phyloP scores from a whole-genome alignment of 192 early-diverging fungal species.

The Linderina pennispora region DNA sequence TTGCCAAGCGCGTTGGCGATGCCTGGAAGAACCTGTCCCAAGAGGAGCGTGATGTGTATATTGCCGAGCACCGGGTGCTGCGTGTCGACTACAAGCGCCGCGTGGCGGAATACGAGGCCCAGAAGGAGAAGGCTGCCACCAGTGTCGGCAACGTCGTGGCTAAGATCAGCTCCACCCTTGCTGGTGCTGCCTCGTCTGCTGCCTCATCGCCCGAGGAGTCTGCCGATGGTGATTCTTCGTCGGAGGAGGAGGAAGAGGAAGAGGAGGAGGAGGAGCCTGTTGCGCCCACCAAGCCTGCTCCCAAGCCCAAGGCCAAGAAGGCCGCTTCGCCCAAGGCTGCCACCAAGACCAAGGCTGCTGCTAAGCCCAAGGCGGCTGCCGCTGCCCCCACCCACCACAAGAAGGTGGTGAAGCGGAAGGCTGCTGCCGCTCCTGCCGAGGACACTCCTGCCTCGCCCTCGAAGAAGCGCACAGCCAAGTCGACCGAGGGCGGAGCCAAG shows the following conservation, averaged over 20 bases:
- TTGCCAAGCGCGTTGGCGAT: slow-evolving; percentile 20
- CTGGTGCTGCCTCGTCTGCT: not conserved
- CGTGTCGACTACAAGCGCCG: slow-evolving; percentile 8
- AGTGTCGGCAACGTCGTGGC: not conserved
- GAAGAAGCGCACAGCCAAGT: not conserved
- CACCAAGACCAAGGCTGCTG: too few species aligned
- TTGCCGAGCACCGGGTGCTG: slow-evolving; percentile 3
- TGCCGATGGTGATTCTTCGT: too few species aligned
- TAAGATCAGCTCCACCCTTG: not conserved
- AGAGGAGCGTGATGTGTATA: slow-evolving; percentile 14
- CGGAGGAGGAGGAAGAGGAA: slow-evolving; percentile 2
- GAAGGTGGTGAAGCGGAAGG: not conserved
- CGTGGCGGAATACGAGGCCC: slow-evolving; percentile 4
- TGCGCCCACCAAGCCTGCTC: slow-evolving; percentile 1
- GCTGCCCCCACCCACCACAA: not conserved
- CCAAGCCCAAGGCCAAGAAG: slow-evolving; percentile 13
- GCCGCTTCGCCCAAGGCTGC: too few species aligned
- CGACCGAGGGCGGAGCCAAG: slow-evolving; percentile 1
- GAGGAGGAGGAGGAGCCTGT: not conserved
- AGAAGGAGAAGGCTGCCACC: slow-evolving; percentile 4
- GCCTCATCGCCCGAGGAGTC: too few species aligned
- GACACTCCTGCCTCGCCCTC: not conserved
- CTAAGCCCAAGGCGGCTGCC: too few species aligned
- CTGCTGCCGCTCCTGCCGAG: not conserved
- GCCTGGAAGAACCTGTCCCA: slow-evolving; percentile 10